Evolutionary conservation across 2,329 filamentous ascomycete genomes (phyloP).

Genomic region (Claviceps humidiphila): DNA sequence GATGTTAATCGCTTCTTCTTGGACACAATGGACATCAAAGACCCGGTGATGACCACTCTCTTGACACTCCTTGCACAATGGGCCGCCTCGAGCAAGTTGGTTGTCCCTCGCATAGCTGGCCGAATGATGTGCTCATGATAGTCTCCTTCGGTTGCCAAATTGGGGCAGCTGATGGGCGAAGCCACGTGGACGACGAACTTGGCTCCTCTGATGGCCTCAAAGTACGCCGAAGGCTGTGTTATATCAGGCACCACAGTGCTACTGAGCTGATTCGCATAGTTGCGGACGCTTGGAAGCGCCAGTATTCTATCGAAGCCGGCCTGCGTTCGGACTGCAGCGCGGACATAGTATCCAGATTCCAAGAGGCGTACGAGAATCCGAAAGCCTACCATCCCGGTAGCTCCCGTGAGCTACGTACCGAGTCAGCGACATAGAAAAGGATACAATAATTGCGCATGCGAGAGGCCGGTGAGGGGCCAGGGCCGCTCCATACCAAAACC

Average conservation of each 20-base stretch:
- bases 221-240: conserved; percentile 21
- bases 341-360: conserved; percentile 14
- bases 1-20: not conserved
- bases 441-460: too few relatives aligned
- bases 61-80: not conserved
- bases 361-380: conserved; percentile 15
- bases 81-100: not conserved
- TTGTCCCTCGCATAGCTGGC: not conserved
- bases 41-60: not conserved
- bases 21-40: not conserved
- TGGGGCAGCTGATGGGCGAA: not conserved
- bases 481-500: not conserved
- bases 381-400: conserved; percentile 19
- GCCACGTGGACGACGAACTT: conserved; percentile 21
- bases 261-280: conserved; percentile 9
- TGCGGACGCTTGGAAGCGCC: conserved; percentile 2
- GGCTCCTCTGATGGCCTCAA: conserved; percentile 26
- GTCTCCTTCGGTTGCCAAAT: too few relatives aligned
- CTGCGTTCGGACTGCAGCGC: conserved; percentile 16
- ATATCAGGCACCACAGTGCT: conserved; percentile 25
- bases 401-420: conserved; percentile 11
- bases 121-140: not conserved
- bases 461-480: too few relatives aligned
- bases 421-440: too few relatives aligned
- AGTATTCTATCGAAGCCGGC: conserved; percentile 5